A percentile compares a stretch with the other conserved stretches of the same genome.
Conservation (phyloP, 352 stramenopile species). For the Phytophthora ramorum region DNA sequence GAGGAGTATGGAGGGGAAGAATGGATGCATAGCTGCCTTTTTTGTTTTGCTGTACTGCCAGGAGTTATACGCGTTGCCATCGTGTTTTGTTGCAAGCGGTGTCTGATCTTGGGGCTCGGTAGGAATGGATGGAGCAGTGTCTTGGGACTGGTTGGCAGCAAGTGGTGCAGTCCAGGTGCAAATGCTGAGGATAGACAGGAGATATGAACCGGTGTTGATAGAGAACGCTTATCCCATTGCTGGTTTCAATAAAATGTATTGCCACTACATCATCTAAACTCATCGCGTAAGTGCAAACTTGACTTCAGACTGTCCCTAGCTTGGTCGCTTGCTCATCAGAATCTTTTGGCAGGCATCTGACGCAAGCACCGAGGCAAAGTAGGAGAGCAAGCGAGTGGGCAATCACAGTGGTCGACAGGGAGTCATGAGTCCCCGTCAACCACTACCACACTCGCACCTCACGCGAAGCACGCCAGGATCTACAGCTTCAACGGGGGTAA, state of each 20-base stretch:
- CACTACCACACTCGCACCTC: conserved; percentile 9
- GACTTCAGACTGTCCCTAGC: conserved; percentile 10
- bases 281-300: conserved; percentile 9
- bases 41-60: not conserved
- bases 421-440: conserved; percentile 42
- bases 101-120: no score
- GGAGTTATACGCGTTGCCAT: no score
- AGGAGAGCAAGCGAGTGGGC: conserved; percentile 12
- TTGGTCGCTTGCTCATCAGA: conserved; percentile 1
- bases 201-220: not conserved
- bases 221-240: conserved; percentile 23
- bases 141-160: no score
- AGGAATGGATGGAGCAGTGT: no score
- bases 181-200: no score
- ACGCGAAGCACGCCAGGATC: conserved; percentile 26
- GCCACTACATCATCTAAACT: conserved; percentile 33
- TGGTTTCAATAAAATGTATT: conserved; percentile 39
- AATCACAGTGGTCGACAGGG: conserved; percentile 17
- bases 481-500: conserved; percentile 38
- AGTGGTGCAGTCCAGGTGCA: no score
- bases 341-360: conserved; percentile 4
- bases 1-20: conserved; percentile 14
- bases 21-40: conserved; percentile 33
- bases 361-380: conserved; percentile 11
- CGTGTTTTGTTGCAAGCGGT: no score